Percentiles rank a stretch among this genome's conserved stretches.
Conservation (phyloP, 1,284 basidiomycete genomes). For the Polyporus tsugae region DNA sequence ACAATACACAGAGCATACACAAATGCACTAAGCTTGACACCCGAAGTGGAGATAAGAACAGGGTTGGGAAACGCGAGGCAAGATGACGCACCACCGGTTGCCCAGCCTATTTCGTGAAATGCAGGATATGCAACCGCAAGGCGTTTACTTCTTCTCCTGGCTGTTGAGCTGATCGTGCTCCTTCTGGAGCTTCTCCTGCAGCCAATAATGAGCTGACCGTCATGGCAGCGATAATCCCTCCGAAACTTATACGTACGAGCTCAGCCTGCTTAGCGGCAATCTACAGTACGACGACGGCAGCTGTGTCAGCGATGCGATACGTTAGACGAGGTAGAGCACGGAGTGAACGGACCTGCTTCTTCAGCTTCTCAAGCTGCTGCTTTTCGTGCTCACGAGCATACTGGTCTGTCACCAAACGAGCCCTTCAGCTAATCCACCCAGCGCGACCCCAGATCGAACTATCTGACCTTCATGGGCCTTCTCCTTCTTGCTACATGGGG, state of each 20-base stretch:
- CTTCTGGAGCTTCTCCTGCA: conserved; percentile 32
- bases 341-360: conserved; percentile 54
- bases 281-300: conserved; percentile 42
- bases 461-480: conserved; percentile 72
- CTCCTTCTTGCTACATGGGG: conserved; percentile 67
- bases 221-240: no score
- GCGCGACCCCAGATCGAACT: neutral
- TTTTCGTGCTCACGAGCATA: conserved; percentile 65
- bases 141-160: conserved; percentile 26
- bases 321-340: neutral
- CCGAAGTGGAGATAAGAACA: neutral
- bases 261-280: conserved; percentile 66
- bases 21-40: conserved; percentile 14
- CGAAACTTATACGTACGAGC: conserved; percentile 50
- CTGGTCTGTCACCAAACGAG: conserved; percentile 52
- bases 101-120: conserved; percentile 11
- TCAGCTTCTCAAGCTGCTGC: conserved; percentile 64
- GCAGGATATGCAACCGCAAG: neutral
- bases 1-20: conserved; percentile 20
- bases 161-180: conserved; percentile 30
- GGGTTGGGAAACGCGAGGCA: neutral
- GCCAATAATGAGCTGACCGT: neutral
- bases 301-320: neutral
- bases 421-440: neutral
- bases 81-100: conserved; percentile 19